phyloP scores from a whole-genome alignment of 2,329 filamentous ascomycete species.

The Aureobasidium sp. region DNA sequence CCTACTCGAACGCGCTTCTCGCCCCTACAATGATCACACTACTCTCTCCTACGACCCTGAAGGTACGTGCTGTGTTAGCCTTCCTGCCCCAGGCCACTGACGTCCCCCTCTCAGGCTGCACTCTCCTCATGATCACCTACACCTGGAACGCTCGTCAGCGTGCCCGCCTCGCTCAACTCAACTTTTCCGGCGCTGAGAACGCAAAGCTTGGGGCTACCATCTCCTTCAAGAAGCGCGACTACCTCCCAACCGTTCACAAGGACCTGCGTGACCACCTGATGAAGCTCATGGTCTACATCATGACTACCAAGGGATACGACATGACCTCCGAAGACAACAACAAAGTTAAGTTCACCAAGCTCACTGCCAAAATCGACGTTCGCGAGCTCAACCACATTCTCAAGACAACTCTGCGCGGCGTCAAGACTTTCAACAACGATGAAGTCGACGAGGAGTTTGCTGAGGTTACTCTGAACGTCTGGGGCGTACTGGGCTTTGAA shows the following conservation, averaged over 20 bases:
- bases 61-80: no score
- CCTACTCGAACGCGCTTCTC: no score
- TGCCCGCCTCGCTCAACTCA: neutral
- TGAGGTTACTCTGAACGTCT: neutral
- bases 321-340: neutral
- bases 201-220: neutral
- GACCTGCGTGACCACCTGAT: neutral
- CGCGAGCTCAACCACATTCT: neutral
- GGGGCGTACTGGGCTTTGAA: neutral
- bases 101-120: neutral
- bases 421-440: neutral
- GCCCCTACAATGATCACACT: no score
- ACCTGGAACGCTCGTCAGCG: neutral
- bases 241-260: neutral
- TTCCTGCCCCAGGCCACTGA: neutral
- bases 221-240: neutral
- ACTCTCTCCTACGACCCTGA: neutral
- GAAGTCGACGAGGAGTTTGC: neutral
- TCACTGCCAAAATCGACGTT: neutral
- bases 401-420: neutral
- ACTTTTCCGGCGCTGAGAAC: neutral
- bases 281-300: neutral
- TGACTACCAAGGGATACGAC: neutral
- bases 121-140: neutral
- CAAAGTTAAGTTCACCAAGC: neutral